These are phyloP conservation scores for Colletotrichum siamense DNA, from an alignment of 2,329 filamentous ascomycete genomes.

Conservation along the genomic window DNA sequence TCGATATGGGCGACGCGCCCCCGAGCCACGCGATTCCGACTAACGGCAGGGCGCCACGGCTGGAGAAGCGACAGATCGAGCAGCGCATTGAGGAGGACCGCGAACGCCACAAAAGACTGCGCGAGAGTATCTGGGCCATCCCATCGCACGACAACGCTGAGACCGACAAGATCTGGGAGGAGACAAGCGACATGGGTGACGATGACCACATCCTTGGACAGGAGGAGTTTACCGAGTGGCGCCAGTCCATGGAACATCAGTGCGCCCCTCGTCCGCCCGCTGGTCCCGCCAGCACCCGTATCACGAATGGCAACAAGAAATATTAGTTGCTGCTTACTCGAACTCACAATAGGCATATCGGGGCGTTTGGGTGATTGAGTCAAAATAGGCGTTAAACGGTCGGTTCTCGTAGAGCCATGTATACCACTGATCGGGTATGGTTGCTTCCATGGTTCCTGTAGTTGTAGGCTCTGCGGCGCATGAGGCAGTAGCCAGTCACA, in stretches of 20 bases:
- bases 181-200: conserved; percentile 84
- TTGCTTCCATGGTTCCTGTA: neutral
- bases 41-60: conserved; percentile 37
- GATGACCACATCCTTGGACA: conserved; percentile 81
- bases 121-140: conserved; percentile 94
- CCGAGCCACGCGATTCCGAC: conserved; percentile 46
- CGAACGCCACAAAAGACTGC: conserved; percentile 88
- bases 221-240: conserved; percentile 70
- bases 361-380: conserved; percentile 2
- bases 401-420: neutral
- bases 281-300: conserved; percentile 14
- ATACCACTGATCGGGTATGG: neutral
- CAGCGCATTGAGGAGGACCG: conserved; percentile 97
- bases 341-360: neutral
- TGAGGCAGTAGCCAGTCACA: neutral
- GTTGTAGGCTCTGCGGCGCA: neutral
- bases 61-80: conserved; percentile 90
- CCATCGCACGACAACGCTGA: conserved; percentile 70
- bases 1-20: conserved; percentile 45
- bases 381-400: neutral
- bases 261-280: conserved; percentile 16
- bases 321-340: neutral
- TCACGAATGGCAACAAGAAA: conserved; percentile 14
- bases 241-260: conserved; percentile 27
- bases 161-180: conserved; percentile 83